These are phyloP conservation scores for Pythium plurisporium DNA, from an alignment of 352 stramenopile species.

Conservation along the genomic window DNA sequence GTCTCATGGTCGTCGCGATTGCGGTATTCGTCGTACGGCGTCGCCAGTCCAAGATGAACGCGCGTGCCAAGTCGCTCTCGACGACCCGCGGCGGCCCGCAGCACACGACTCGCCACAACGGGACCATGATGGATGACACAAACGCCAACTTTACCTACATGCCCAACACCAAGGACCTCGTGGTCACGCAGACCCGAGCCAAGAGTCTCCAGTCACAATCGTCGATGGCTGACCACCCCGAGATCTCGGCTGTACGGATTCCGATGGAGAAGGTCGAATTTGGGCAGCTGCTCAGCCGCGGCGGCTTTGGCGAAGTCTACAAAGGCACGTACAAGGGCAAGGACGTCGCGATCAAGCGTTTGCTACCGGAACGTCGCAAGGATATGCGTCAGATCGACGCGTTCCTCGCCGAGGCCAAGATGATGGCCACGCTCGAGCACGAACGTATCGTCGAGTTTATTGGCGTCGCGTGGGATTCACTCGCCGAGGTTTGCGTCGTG, in stretches of 20 bases:
- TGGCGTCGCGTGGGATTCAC: conserved; percentile 39
- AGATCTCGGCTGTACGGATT: conserved; percentile 28
- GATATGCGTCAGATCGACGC: conserved; percentile 5
- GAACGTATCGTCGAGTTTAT: conserved; percentile 27
- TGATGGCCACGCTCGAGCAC: conserved; percentile 29
- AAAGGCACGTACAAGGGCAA: conserved; percentile 18
- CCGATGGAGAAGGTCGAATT: conserved; percentile 12
- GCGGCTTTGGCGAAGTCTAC: conserved; percentile 14
- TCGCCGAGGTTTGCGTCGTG: conserved; percentile 33
- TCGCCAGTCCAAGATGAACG: conserved; percentile 24
- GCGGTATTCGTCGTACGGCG: conserved; percentile 8
- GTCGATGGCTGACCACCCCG: conserved; percentile 30
- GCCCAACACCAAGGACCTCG: conserved; percentile 7
- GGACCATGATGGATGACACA: background rate
- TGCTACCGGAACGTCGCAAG: conserved; percentile 9
- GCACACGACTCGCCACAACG: background rate
- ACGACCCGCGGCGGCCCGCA: too few relatives aligned
- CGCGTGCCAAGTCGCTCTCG: conserved; percentile 25
- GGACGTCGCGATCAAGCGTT: conserved; percentile 8
- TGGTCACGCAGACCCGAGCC: background rate
- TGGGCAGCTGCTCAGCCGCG: conserved; percentile 2
- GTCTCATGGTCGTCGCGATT: conserved; percentile 18
- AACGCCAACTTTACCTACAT: conserved; percentile 11
- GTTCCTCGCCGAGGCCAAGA: conserved; percentile 24
- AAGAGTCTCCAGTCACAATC: background rate